Base-by-base conservation (phyloP, 331 rosid species). In the Erythrophleum ivorense region DNA sequence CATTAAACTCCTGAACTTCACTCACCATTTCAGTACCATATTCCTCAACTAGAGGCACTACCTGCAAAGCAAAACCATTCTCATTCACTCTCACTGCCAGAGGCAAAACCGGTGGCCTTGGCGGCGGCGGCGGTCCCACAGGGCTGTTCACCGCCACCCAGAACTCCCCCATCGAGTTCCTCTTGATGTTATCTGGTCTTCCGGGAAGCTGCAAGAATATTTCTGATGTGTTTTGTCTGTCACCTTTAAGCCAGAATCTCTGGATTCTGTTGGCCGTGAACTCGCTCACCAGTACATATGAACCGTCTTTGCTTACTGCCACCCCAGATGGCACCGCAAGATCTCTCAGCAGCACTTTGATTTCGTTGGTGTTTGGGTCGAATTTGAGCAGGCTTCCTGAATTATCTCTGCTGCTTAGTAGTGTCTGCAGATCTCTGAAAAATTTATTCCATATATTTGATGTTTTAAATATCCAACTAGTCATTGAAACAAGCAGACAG, bases 1-100 rank as follows among this genome's bases (percentile, higher is more conserved):
- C 80, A 43, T 87, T 84, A 54, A 67, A 73, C 78, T 87, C 90
- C 43, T 81, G 90, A 81, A 84, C 84, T 73, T 87, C 90, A 75
- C 84, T 84, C 3, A 3, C 82, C 38, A 41, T 10, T 14, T 74
- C 59, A n/a, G 3, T 63, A 16, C 90, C 86, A 75, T 45, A 70
- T 72, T 77, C 90, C 0, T 15, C 11, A 0, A 3, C 9, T 59
- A 87, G 80, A 70, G 87, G 10, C 53, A 78, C 54, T 31, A 57
- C 5, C 33, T 48, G 86, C 13, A 81, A 63, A 54, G 65, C 2
- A 0, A 46, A 0, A 41, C 88, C 86, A 3, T n/a, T 1, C 52
- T 58, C 82, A 3, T 4, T 14, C 21, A 84, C 6, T 64, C 86
- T 78, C 2, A 84, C 2, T 31, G 75, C 88, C 8, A 13, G 1